Percentiles rank a stretch among this genome's conserved stretches.
These are phyloP conservation scores for Pseudocercospora fuligena DNA, from an alignment of 2,329 filamentous ascomycete genomes.

Conservation along the genomic window DNA sequence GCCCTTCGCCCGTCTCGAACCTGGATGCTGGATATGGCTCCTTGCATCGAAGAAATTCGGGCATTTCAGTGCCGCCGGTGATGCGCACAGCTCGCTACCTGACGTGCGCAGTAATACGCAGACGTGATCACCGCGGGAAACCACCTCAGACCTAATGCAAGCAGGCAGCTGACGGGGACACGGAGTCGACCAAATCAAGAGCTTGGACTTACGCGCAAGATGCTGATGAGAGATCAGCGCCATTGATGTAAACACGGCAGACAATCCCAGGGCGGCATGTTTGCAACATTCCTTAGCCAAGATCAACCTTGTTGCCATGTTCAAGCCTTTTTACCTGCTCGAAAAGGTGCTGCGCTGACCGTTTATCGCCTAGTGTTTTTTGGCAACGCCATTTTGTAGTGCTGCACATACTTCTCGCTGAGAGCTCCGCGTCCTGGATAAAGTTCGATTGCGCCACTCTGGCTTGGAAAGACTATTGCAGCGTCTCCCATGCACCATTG, in stretches of 20 bases:
- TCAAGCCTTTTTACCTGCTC: not conserved
- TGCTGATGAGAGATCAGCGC: not conserved
- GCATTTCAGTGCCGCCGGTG: not conserved
- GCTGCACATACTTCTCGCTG: not conserved
- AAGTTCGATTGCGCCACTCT: slow-evolving; percentile 2
- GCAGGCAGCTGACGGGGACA: not conserved
- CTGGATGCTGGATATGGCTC: not conserved
- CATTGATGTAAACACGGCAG: not conserved
- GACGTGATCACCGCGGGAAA: not conserved
- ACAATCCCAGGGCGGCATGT: not conserved
- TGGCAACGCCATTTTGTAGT: not conserved
- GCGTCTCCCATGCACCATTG: not conserved
- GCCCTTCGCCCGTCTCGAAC: not conserved
- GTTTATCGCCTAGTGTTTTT: not conserved
- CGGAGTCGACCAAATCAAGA: not conserved
- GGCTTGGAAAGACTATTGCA: not conserved
- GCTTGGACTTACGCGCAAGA: not conserved
- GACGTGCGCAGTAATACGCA: not conserved
- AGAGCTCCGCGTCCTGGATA: not conserved
- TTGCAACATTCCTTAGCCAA: not conserved
- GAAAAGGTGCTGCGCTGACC: not conserved
- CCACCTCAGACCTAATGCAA: slow-evolving; percentile 1
- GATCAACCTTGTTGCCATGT: not conserved
- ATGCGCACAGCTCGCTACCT: not conserved
- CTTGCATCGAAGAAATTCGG: not conserved